A percentile compares a stretch with the other conserved stretches of the same genome.
Conservation (phyloP, 352 stramenopile genomes). For the Phytophthora syringae region DNA sequence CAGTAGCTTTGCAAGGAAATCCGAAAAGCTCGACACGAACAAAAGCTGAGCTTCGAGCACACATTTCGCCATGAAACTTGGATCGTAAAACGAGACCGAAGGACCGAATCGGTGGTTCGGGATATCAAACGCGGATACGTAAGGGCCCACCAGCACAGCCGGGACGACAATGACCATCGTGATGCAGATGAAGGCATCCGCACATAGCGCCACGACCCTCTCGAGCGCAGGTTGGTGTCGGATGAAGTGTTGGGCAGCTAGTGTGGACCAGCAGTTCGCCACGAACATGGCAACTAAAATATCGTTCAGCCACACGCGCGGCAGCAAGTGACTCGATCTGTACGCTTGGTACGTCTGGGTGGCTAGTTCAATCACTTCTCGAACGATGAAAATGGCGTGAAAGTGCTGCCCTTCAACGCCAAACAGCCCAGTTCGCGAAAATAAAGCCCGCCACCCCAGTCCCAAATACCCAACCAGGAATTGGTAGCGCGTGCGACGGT, state of each 20-base stretch:
- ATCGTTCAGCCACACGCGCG: constrained; percentile 25
- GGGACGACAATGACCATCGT: not conserved
- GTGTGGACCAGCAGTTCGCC: constrained; percentile 56
- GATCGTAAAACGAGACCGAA: not conserved
- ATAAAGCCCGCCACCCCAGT: not conserved
- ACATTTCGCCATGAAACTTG: not conserved
- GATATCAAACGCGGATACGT: not conserved
- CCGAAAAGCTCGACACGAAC: not conserved
- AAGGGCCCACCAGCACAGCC: not conserved
- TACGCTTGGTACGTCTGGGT: constrained; percentile 20
- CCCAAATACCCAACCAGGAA: not conserved
- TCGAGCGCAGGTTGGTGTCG: not conserved
- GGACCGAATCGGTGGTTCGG: not conserved
- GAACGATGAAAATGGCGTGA: constrained; percentile 4
- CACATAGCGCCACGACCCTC: not conserved
- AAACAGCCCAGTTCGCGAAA: constrained; percentile 11
- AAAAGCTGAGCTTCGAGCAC: constrained; percentile 6
- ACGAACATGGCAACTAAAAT: constrained; percentile 24
- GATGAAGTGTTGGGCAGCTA: constrained; percentile 50
- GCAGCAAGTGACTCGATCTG: constrained; percentile 11
- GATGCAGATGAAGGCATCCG: constrained; percentile 2
- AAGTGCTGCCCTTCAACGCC: constrained; percentile 16
- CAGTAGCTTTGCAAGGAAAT: not conserved
- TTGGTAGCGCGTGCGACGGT: not conserved
- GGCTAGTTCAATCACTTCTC: constrained; percentile 15